phyloP scores from a whole-genome alignment of 371 early-diverging fungal genomes.

The Circinella minor region DNA sequence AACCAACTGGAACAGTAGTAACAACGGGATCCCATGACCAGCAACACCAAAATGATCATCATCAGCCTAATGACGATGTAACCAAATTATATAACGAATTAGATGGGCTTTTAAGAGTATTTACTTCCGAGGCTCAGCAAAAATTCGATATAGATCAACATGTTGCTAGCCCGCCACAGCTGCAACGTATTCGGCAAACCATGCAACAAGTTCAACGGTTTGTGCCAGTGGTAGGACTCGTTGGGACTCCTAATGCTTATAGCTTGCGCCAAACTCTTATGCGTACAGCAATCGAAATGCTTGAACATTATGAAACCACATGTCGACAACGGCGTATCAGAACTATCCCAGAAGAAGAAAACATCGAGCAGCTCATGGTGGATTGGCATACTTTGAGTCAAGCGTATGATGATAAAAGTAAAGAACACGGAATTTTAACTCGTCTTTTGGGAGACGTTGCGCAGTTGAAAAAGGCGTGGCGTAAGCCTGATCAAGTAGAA shows the following conservation, averaged over 20 bases:
- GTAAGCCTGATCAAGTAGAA: conserved; percentile 23
- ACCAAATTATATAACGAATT: conserved; percentile 23
- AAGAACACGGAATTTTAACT: conserved; percentile 22
- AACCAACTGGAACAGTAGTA: no score
- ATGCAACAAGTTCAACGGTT: conserved; percentile 25
- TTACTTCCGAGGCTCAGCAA: conserved; percentile 26
- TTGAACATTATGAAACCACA: conserved; percentile 14
- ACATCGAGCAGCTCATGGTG: conserved; percentile 18
- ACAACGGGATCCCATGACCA: not conserved
- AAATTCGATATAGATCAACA: conserved; percentile 26
- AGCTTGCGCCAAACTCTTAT: conserved; percentile 20
- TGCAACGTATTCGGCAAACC: conserved; percentile 26
- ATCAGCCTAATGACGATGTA: not conserved
- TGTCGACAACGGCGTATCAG: conserved; percentile 27
- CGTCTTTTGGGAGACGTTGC: conserved; percentile 19
- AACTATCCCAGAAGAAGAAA: conserved; percentile 12
- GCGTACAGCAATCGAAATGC: conserved; percentile 19
- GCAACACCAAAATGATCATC: not conserved
- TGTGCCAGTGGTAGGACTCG: conserved; percentile 17
- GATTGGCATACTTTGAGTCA: conserved; percentile 34
- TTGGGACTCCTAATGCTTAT: conserved; percentile 12
- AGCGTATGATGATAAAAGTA: conserved; percentile 37
- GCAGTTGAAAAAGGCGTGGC: conserved; percentile 25
- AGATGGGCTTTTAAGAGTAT: conserved; percentile 17
- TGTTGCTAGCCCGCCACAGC: conserved; percentile 21